A percentile compares a stretch with the other conserved stretches of the same genome.
Conservation (phyloP, 1,139 yeast species). For the Scheffersomyces segobiensis region DNA sequence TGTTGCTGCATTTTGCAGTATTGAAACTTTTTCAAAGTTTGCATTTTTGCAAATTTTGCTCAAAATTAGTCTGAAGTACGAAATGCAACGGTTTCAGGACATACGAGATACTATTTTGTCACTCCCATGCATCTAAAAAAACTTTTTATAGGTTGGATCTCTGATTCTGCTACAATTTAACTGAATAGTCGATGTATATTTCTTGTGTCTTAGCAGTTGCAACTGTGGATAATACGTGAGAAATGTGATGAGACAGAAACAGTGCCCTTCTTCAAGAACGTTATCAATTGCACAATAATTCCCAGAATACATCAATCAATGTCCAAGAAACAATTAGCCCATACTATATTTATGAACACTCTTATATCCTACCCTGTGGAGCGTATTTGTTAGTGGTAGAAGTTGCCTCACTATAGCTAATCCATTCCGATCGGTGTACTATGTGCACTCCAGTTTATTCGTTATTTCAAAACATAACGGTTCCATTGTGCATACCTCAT, state of each 20-base stretch:
- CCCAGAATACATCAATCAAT: neutral
- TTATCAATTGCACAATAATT: no score
- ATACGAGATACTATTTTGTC: neutral
- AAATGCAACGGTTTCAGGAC: neutral
- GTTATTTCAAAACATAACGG: neutral
- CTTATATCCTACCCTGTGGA: neutral
- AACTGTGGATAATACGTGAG: no score
- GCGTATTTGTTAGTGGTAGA: neutral
- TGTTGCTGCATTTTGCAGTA: no score
- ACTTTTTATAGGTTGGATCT: neutral
- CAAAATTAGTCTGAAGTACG: neutral
- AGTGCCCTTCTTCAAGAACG: no score
- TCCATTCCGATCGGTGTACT: neutral
- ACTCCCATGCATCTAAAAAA: neutral
- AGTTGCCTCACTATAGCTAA: neutral
- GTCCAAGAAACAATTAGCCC: neutral
- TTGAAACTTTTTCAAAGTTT: no score
- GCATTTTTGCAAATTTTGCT: no score
- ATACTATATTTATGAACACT: neutral
- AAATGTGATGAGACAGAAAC: no score
- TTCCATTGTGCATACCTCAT: neutral
- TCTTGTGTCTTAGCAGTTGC: no score
- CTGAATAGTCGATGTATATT: no score
- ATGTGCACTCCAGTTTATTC: neutral
- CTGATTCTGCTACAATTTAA: no score